Evolutionary conservation across 352 stramenopile species (phyloP), one percentile per base, ranked within the genome.

Genomic region (Phytophthora sansomeana): DNA sequence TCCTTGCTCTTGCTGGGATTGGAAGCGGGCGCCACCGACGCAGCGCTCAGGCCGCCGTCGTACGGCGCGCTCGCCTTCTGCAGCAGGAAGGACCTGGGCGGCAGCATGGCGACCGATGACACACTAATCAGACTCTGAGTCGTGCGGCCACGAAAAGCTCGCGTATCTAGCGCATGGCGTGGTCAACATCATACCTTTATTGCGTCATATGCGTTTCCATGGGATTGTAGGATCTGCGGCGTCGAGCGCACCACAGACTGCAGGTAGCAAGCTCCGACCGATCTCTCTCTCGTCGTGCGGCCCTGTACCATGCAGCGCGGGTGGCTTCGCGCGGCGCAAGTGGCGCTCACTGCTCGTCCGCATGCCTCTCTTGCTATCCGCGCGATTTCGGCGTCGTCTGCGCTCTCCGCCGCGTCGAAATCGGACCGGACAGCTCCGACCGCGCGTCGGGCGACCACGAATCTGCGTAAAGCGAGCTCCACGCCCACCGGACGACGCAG

Each of bases 31-130:
- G 21, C 21, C 13, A 46, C 61, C 11, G 51, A 14, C 9, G 36
- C 63, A 44, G 52, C 60, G 17, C 67, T 57, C 6, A 52, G 47
- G 39, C 54, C 48, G 19, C 67, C 61, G 41, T 75, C 65, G 19
- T 67, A 76, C 17, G 72, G 66, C 42, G 76, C 81, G 53, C 73
- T 79, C 49, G 80, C 59, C 68, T 89, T 89, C 67, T 90, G 72
- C 81, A 92, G 62, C 63, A 92, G 69, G 63, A 83, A 93, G 14
- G 83, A 90, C 78, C 64, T 80, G 43, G 81, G 81, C 67, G 80
- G 66, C 65, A 90, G 63, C 85, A 91, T 91, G 39, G 33, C 55
- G 24, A 58, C 35, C 28, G 21, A 24, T 24, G 21, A 24, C 21
- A 24, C 21, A 24, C 21, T 24, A 24, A 24, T 24, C 21, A 24